Conservation (phyloP, 129 eudicot species). For the Helianthus annuus region HanXRQr2.0-SUNRISE NC_035442.2:171991921-171992420, state of each 20-base stretch:
- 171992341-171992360: no score
- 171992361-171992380: not conserved
- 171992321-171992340: conserved; percentile 4
- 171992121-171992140: not conserved
- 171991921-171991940: conserved; percentile 26
- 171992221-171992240: conserved; percentile 26
- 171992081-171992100: not conserved
- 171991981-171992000: no score
- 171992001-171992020: no score
- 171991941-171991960: conserved; percentile 19
- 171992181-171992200: not conserved
- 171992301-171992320: conserved; percentile 11
- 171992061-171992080: not conserved
- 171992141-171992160: not conserved
- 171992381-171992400: not conserved
- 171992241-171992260: conserved; percentile 43
- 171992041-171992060: not conserved
- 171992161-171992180: not conserved
- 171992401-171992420: not conserved
- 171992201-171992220: not conserved
- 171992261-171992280: conserved; percentile 26
- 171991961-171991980: not conserved
- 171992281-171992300: conserved; percentile 32
- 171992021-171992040: not conserved
- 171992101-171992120: not conserved